These are phyloP conservation scores for Acanthamoeba lenticulata DNA, from an alignment of 208 protist genomes.

Conservation along the genomic window DNA sequence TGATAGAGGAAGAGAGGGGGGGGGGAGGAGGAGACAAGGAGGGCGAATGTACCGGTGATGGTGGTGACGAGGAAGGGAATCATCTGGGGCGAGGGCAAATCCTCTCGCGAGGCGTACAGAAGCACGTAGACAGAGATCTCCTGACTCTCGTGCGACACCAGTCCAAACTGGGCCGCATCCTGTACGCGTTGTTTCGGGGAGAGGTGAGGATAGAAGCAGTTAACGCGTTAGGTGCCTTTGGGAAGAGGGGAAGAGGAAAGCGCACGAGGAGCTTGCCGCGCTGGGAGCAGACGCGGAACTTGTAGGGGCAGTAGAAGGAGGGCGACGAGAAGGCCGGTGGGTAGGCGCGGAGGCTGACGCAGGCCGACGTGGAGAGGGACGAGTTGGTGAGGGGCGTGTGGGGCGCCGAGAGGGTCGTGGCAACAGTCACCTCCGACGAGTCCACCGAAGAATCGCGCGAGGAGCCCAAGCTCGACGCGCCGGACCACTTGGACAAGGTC, in stretches of 20 bases:
- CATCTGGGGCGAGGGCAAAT: conserved; percentile 18
- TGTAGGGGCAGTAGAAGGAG: conserved; percentile 51
- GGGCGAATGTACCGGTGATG: background rate
- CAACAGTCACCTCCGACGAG: background rate
- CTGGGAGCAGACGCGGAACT: conserved; percentile 45
- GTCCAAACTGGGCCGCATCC: conserved; percentile 27
- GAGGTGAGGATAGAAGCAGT: background rate
- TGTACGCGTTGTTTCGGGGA: no score
- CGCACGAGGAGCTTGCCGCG: background rate
- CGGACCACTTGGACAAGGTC: background rate
- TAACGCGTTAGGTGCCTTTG: background rate
- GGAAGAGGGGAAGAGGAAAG: background rate
- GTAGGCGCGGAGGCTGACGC: background rate
- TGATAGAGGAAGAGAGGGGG: background rate
- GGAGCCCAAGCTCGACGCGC: background rate
- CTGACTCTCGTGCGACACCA: conserved; percentile 31
- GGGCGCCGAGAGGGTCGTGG: background rate
- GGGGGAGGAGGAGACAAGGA: background rate
- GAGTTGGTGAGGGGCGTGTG: conserved; percentile 26
- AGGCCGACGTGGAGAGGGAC: background rate
- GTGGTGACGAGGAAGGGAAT: conserved; percentile 42
- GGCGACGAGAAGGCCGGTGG: background rate
- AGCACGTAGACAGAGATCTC: conserved; percentile 6
- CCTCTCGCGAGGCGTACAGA: conserved; percentile 43
- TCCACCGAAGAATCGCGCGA: background rate